These are phyloP conservation scores for Penicillium fuscoglaucum DNA, from an alignment of 2,329 filamentous ascomycete species.

Conservation along the genomic window DNA sequence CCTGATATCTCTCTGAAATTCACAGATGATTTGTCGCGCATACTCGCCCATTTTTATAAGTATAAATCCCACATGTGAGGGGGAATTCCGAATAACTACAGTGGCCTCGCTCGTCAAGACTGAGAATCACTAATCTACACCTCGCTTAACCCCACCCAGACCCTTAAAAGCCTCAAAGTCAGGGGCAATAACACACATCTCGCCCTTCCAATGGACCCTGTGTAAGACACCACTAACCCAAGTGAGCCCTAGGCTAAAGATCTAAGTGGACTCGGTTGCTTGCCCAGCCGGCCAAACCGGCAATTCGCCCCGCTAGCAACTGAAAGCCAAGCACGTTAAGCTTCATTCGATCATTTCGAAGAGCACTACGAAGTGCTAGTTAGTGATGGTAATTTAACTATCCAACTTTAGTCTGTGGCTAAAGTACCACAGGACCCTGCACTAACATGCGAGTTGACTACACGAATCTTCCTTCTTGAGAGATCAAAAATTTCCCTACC, in stretches of 20 bases:
- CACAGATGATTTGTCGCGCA: too few species aligned
- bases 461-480: background rate
- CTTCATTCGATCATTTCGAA: background rate
- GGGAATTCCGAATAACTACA: background rate
- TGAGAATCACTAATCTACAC: background rate
- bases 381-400: background rate
- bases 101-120: background rate
- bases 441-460: background rate
- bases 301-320: background rate
- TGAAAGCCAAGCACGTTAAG: background rate
- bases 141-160: background rate
- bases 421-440: background rate
- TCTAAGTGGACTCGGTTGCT: background rate
- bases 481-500: background rate
- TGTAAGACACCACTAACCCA: background rate
- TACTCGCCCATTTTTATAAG: background rate
- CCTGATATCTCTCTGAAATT: too few species aligned
- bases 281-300: background rate
- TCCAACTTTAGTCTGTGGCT: background rate
- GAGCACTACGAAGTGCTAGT: background rate
- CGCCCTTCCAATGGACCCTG: background rate
- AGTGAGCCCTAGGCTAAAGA: background rate
- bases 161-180: too few species aligned
- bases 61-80: background rate
- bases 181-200: too few species aligned